phyloP scores from a whole-genome alignment of 2,329 filamentous ascomycete genomes.

The Cryphonectria radicalis region DNA sequence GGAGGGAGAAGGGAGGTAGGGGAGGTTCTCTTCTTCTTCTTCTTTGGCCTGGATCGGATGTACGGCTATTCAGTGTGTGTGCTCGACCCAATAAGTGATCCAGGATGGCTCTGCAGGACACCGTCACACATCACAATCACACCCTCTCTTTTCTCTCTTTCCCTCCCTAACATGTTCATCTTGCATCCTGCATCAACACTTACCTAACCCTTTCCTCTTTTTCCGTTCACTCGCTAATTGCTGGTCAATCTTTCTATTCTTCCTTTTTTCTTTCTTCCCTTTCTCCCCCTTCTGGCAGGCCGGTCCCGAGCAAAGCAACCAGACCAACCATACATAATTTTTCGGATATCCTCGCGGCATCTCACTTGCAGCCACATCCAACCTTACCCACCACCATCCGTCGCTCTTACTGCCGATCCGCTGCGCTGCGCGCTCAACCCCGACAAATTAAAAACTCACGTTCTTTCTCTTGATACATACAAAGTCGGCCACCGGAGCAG shows the following conservation, averaged over 20 bases:
- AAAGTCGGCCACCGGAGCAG: too few relatives aligned
- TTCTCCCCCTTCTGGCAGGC: slow-evolving; percentile 5
- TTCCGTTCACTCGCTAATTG: slow-evolving; percentile 5
- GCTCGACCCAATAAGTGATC: slow-evolving; percentile 17
- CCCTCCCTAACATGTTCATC: not conserved
- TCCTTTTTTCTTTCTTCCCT: not conserved
- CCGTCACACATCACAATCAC: not conserved
- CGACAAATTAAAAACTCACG: not conserved
- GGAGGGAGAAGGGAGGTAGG: not conserved
- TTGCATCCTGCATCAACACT: not conserved
- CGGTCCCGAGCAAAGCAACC: slow-evolving; percentile 1
- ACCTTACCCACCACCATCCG: not conserved
- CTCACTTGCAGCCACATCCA: not conserved
- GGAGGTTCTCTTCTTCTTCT: too few relatives aligned
- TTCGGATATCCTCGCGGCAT: not conserved
- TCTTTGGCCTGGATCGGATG: not conserved
- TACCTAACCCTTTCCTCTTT: not conserved
- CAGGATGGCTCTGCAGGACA: not conserved
- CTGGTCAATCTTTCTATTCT: slow-evolving; percentile 21
- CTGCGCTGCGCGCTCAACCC: slow-evolving; percentile 17
- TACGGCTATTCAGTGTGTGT: not conserved
- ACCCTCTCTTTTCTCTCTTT: not conserved
- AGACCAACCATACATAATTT: not conserved
- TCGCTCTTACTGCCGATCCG: not conserved
- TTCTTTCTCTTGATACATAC: not conserved